Base-by-base conservation (phyloP, 192 early-diverging fungal genomes). In the Umbelopsis sp. region DNA sequence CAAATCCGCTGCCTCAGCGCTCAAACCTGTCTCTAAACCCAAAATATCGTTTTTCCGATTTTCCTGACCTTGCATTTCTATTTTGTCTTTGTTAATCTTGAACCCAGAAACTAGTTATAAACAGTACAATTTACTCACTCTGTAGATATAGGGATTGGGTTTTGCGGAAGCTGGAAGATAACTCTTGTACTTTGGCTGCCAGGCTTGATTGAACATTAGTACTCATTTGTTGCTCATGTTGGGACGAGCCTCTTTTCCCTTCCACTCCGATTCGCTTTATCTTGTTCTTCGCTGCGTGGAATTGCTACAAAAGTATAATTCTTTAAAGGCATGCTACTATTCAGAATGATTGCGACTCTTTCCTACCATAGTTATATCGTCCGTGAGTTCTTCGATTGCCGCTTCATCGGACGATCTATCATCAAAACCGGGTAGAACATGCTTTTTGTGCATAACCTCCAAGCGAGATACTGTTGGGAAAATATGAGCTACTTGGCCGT, bases 381-480 rank as follows among this genome's bases (percentile, higher is more conserved):
- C 85, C 6, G 96, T 95, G 49, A 96, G 75, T 22, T 78, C 76
- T 37, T 96, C 91, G 55, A 98, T 98, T 52, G 90, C 90, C 61
- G 83, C 81, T 73, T 94, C 91, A 74, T 94, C 92, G 3, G 76
- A 84, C 0, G 86, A 79, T 21, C 89, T 86, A 80, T 99, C 96
- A 67, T 97, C 94, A 70, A 99, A 99, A 35, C 96, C 96, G 20
- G 97, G 97, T 61, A 98, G 73, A 18, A 96, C 76, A 74, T 96
- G 92, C 69, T 91, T 91, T 71, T 90, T 92, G 79, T 99, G 95
- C 81, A 96, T 86, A 7, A 64, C 80, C 37, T 95, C 90, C 9
- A 98, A 85, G 22, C 84, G 84, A 70, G 80, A 78, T 41, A 94
- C 93, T 79, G 25, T 23, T n/a, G n/a, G 85, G 22, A 25, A 25